Evolutionary conservation across 768 basidiomycete species (phyloP).

Genomic region (Phylloporus rhodoxanthus): DNA sequence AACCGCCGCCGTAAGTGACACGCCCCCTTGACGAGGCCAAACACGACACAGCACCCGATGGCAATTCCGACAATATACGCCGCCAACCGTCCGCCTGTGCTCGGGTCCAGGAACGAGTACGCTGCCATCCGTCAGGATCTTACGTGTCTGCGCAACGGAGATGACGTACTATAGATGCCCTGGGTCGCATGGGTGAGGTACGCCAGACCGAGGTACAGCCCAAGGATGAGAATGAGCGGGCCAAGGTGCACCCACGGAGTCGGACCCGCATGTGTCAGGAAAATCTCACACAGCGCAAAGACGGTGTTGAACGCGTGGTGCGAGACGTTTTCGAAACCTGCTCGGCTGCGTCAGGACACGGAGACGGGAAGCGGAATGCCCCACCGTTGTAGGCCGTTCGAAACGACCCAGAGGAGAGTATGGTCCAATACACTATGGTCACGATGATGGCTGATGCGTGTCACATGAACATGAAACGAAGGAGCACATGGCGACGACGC

Average conservation of each 20-base stretch:
- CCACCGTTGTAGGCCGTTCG: constrained; percentile 33
- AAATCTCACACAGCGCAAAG: constrained; percentile 54
- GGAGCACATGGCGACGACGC: constrained; percentile 25
- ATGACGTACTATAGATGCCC: constrained; percentile 55
- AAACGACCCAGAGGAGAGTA: constrained; percentile 44
- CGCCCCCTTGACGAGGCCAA: constrained; percentile 41
- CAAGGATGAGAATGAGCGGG: constrained; percentile 45
- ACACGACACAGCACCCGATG: constrained; percentile 46
- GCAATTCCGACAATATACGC: constrained; percentile 60
- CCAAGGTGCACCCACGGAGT: constrained; percentile 49
- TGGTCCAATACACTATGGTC: constrained; percentile 56
- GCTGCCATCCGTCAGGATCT: constrained; percentile 33
- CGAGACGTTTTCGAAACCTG: constrained; percentile 57
- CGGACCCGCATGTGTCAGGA: constrained; percentile 47
- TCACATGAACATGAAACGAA: neutral
- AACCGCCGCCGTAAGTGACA: constrained; percentile 36
- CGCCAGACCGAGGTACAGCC: constrained; percentile 48
- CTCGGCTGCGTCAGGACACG: neutral
- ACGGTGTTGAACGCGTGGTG: constrained; percentile 54
- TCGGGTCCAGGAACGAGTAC: constrained; percentile 61
- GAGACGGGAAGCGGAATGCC: constrained; percentile 8
- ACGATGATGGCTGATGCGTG: constrained; percentile 51
- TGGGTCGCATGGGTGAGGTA: constrained; percentile 60
- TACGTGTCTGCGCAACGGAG: neutral
- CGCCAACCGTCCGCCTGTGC: constrained; percentile 41